Conservation (phyloP, 208 protist genomes). For the Acanthamoeba castellanii region DNA sequence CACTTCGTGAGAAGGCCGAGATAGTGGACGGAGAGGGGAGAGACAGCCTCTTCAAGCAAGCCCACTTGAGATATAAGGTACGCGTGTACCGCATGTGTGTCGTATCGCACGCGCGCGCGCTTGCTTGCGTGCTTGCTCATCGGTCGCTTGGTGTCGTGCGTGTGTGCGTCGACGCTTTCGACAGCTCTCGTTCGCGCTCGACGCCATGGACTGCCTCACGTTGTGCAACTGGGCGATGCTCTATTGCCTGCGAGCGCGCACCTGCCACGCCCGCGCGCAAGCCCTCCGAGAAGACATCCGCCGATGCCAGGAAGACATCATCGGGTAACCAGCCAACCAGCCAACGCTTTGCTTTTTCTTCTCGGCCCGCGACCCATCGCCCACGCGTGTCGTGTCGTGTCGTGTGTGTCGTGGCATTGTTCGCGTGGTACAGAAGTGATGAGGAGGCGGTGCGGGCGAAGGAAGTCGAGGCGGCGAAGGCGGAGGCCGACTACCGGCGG, state of each 20-base stretch:
- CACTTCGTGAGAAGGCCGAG: constrained; percentile 18
- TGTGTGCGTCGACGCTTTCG: too few species aligned
- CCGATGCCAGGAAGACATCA: background rate
- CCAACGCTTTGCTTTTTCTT: too few species aligned
- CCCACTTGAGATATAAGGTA: background rate
- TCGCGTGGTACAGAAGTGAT: background rate
- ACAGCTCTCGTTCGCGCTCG: background rate
- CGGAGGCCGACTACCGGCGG: background rate
- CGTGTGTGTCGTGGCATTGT: background rate
- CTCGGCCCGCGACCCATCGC: too few species aligned
- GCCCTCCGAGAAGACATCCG: background rate
- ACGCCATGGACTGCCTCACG: background rate
- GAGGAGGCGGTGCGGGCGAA: background rate
- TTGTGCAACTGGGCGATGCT: constrained; percentile 35
- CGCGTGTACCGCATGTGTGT: too few species aligned
- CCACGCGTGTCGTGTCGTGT: too few species aligned
- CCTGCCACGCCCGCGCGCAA: background rate
- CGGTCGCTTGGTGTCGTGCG: background rate
- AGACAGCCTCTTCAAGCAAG: background rate
- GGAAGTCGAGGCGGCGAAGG: background rate
- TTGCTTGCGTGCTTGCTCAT: background rate
- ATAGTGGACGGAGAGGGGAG: background rate
- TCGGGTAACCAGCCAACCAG: too few species aligned
- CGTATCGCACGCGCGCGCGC: too few species aligned
- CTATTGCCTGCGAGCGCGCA: background rate